Conservation (phyloP, 257 asterid species). For the Mitragyna speciosa region DNA sequence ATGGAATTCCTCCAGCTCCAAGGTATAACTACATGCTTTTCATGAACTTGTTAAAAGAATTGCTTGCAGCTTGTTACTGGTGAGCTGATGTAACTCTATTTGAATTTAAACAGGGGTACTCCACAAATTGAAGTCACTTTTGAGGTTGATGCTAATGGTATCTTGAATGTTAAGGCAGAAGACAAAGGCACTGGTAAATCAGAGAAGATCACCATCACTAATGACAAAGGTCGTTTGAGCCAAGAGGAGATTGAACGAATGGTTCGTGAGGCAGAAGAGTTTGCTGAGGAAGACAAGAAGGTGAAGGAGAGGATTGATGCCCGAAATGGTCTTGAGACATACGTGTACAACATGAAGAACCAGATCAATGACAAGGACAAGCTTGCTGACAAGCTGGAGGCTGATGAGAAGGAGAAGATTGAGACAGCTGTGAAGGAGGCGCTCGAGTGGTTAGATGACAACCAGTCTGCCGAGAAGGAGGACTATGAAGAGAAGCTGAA, state of each 20-base stretch:
- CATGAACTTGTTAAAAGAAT: not conserved
- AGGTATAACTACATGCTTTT: slow-evolving; percentile 39
- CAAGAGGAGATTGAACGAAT: slow-evolving; percentile 94
- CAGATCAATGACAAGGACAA: slow-evolving; percentile 91
- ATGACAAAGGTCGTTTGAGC: slow-evolving; percentile 93
- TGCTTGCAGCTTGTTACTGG: not conserved
- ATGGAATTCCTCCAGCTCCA: slow-evolving; percentile 94
- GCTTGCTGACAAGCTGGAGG: slow-evolving; percentile 82
- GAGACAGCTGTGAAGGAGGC: slow-evolving; percentile 92
- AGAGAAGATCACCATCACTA: slow-evolving; percentile 92
- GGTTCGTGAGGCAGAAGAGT: slow-evolving; percentile 92
- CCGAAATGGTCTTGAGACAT: slow-evolving; percentile 79
- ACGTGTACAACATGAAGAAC: slow-evolving; percentile 93
- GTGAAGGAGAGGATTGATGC: slow-evolving; percentile 83
- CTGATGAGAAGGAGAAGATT: slow-evolving; percentile 91
- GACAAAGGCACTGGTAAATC: slow-evolving; percentile 91
- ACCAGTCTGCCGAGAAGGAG: slow-evolving; percentile 82
- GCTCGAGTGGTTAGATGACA: slow-evolving; percentile 92
- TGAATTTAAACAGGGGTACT: slow-evolving; percentile 64
- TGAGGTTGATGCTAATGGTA: slow-evolving; percentile 94
- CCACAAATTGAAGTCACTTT: slow-evolving; percentile 96
- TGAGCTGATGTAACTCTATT: not conserved
- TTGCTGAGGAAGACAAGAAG: slow-evolving; percentile 95
- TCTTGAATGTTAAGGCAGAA: slow-evolving; percentile 88
- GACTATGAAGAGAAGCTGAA: slow-evolving; percentile 93